Evolutionary conservation across 2,329 filamentous ascomycete genomes (phyloP).

Genomic region (Sordariomycetes sp.): DNA sequence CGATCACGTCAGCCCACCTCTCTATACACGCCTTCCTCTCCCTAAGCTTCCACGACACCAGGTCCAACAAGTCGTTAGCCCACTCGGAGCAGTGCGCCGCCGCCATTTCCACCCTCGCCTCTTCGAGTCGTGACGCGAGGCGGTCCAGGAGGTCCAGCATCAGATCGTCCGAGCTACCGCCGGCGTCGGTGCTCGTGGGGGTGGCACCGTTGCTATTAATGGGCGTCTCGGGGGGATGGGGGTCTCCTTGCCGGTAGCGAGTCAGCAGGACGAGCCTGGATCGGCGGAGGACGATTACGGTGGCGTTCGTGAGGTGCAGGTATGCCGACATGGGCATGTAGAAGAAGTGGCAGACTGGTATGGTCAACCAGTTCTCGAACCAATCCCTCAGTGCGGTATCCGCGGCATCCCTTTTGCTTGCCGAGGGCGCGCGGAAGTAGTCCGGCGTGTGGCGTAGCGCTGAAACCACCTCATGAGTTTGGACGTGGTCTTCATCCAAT

Average conservation of each 20-base stretch:
- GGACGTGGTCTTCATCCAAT: conserved; percentile 1
- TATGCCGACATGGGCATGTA: conserved; percentile 8
- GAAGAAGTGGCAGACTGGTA: conserved; percentile 4
- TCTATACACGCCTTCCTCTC: conserved; percentile 7
- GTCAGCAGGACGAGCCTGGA: conserved; percentile 5
- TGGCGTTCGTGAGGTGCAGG: conserved; percentile 6
- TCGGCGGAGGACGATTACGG: conserved; percentile 7
- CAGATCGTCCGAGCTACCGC: conserved; percentile 6
- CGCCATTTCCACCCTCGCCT: conserved; percentile 8
- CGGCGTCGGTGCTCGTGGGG: not conserved
- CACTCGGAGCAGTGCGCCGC: conserved; percentile 8
- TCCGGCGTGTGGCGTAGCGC: conserved; percentile 6
- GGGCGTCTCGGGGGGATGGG: conserved; percentile 1
- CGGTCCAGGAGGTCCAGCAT: conserved; percentile 8
- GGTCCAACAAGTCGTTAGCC: conserved; percentile 6
- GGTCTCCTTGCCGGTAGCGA: conserved; percentile 5
- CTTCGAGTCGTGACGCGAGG: conserved; percentile 7
- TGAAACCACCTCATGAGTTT: conserved; percentile 4
- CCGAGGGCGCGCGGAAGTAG: conserved; percentile 6
- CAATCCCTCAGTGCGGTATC: conserved; percentile 7
- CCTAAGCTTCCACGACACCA: conserved; percentile 8
- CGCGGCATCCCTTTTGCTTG: conserved; percentile 4
- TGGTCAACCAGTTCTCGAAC: conserved; percentile 9
- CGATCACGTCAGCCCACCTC: conserved; percentile 6
- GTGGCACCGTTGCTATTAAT: not conserved